These are phyloP conservation scores for Cryptococcus sp. DNA, from an alignment of 1,284 basidiomycete genomes.

Conservation along the genomic window DNA sequence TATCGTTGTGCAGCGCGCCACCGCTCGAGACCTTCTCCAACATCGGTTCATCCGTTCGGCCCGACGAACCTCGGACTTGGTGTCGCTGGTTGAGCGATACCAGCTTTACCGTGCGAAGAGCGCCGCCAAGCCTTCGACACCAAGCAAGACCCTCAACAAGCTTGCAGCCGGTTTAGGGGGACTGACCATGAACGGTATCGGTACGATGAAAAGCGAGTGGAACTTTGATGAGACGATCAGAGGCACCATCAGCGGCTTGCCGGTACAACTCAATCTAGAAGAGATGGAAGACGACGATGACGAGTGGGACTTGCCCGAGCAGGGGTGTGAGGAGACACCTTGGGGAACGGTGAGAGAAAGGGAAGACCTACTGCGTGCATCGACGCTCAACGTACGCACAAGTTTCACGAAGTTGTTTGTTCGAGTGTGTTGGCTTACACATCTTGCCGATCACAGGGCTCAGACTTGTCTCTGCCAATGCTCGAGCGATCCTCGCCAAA, in stretches of 20 bases:
- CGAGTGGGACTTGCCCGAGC: constrained; percentile 30
- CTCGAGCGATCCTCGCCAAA: constrained; percentile 27
- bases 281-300: constrained; percentile 62
- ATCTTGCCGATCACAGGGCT: constrained; percentile 16
- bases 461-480: constrained; percentile 33
- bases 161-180: constrained; percentile 32
- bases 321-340: constrained; percentile 23
- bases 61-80: constrained; percentile 75
- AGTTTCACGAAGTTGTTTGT: too few relatives aligned
- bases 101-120: constrained; percentile 49
- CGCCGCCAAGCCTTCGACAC: constrained; percentile 21
- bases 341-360: constrained; percentile 19
- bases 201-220: constrained; percentile 85
- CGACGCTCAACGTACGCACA: constrained; percentile 17
- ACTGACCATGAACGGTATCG: constrained; percentile 30
- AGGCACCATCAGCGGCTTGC: constrained; percentile 68
- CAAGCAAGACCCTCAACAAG: constrained; percentile 32
- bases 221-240: constrained; percentile 71
- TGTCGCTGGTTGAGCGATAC: constrained; percentile 80
- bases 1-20: constrained; percentile 66
- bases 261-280: constrained; percentile 55
- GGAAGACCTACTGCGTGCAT: constrained; percentile 10
- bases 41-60: constrained; percentile 89
- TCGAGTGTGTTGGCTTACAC: too few relatives aligned
- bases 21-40: constrained; percentile 85